A percentile compares a stretch with the other conserved stretches of the same genome.
Conservation (phyloP, 495 filamentous ascomycete species). For the Neurospora sp. region DNA sequence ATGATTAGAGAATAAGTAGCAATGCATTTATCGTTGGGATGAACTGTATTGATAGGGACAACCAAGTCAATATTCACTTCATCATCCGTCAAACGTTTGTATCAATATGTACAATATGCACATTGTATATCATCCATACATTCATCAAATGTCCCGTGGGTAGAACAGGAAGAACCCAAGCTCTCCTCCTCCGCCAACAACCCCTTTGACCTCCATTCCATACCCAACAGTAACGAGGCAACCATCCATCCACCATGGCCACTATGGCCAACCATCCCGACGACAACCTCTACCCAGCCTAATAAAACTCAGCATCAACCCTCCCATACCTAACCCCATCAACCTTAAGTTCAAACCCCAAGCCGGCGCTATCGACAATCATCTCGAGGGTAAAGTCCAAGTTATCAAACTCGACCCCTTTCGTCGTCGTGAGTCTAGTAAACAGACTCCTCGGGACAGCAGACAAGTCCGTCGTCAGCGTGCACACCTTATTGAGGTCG, state of each 20-base stretch:
- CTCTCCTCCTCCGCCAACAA: not conserved
- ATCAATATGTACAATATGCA: not conserved
- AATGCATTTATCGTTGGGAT: not conserved
- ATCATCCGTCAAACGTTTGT: not conserved
- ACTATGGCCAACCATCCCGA: not conserved
- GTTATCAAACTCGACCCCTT: conserved; percentile 64
- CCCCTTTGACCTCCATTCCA: not conserved
- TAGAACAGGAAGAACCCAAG: not conserved
- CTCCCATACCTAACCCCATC: conserved; percentile 61
- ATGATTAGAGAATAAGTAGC: not conserved
- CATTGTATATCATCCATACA: not conserved
- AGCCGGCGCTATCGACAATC: conserved; percentile 59
- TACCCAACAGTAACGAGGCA: not conserved
- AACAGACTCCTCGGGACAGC: conserved; percentile 58
- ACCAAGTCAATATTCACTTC: not conserved
- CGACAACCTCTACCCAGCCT: not conserved
- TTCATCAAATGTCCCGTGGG: not conserved
- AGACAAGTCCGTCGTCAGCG: conserved; percentile 62
- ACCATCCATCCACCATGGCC: not conserved
- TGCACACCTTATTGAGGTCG: conserved; percentile 57
- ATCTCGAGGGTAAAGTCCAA: conserved; percentile 68
- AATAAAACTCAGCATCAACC: conserved; percentile 63
- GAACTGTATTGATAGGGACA: not conserved
- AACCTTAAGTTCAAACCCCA: conserved; percentile 64
- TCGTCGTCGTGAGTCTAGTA: conserved; percentile 57